Conservation (phyloP, 371 early-diverging fungal genomes). For the Lichtheimia ornata region DNA sequence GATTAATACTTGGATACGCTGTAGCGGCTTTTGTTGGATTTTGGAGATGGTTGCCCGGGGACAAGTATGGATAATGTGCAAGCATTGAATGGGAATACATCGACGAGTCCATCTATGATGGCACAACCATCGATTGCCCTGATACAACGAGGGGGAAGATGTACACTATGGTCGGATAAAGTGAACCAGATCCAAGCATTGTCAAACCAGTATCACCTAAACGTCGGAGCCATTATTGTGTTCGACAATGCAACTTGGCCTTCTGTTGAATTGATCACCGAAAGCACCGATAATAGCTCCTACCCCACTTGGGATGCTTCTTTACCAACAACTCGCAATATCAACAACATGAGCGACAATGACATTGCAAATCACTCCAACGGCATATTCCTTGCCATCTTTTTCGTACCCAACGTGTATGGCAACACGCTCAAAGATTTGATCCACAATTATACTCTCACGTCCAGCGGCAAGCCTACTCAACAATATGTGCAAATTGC, state of each 20-base stretch:
- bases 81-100: slow-evolving; percentile 8
- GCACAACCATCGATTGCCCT: slow-evolving; percentile 31
- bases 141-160: slow-evolving; percentile 27
- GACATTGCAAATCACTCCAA: slow-evolving; percentile 12
- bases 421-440: slow-evolving; percentile 12
- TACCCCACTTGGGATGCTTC: slow-evolving; percentile 23
- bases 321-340: slow-evolving; percentile 26
- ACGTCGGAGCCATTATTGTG: slow-evolving; percentile 30
- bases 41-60: slow-evolving; percentile 14
- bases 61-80: slow-evolving; percentile 14
- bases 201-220: slow-evolving; percentile 21
- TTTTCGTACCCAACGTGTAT: slow-evolving; percentile 30
- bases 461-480: neutral
- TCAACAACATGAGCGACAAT: slow-evolving; percentile 38
- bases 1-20: neutral
- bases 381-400: slow-evolving; percentile 27
- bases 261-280: slow-evolving; percentile 8
- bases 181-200: slow-evolving; percentile 23
- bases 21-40: slow-evolving; percentile 19
- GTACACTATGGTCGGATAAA: slow-evolving; percentile 36
- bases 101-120: slow-evolving; percentile 15
- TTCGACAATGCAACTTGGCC: slow-evolving; percentile 31
- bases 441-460: slow-evolving; percentile 3
- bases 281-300: slow-evolving; percentile 16
- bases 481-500: slow-evolving; percentile 14